Base-by-base conservation (phyloP, 164 flowering plant species). In the Santalum album region DNA sequence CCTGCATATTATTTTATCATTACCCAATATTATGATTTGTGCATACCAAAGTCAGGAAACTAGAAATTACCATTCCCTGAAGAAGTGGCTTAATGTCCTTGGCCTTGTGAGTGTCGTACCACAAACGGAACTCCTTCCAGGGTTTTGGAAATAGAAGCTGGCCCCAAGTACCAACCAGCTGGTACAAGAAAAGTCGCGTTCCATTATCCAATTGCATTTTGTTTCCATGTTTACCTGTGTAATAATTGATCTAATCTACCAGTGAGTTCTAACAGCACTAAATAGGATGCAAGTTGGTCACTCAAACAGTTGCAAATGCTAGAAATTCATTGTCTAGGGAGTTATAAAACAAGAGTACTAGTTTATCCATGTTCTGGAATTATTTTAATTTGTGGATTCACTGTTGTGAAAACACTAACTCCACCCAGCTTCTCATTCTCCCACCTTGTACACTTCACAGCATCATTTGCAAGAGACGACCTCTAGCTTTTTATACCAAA, bases 161-260 rank as follows among this genome's bases (percentile, higher is more conserved):
- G 44, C 98, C 98, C 98, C 98, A 92, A 17, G 98, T 92, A 46
- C 98, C 96, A 66, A 92, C 98, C 65, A 92, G 61, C 72, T 83
- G 96, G 61, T 92, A 89, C 68, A 92, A 77, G 76, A 92, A 92
- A 65, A 89, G 66, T 2, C 65, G 69, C 32, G 77, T 79, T 49
- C 50, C 79, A 64, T 56, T 55, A 47, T 80, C 83, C 65, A 92
- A 51, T 12, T 79, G 74, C 64, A 92, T 56, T 65, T 92, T 92
- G 72, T 89, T 89, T 55, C 98, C 98, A 70, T 89, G 98, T 68
- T 86, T 92, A 56, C 96, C 98, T 86, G 75, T 21, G 15, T 14
- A 58, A 38, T 35, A 25, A 58, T 50, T 25, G 54, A 21, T 24
- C 29, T 44, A 61, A 49, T 39, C 1, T 1, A 51, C 54, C 12